Evolutionary conservation across 306 rosid species (phyloP).

Genomic region (Arachis stenosperma): DNA sequence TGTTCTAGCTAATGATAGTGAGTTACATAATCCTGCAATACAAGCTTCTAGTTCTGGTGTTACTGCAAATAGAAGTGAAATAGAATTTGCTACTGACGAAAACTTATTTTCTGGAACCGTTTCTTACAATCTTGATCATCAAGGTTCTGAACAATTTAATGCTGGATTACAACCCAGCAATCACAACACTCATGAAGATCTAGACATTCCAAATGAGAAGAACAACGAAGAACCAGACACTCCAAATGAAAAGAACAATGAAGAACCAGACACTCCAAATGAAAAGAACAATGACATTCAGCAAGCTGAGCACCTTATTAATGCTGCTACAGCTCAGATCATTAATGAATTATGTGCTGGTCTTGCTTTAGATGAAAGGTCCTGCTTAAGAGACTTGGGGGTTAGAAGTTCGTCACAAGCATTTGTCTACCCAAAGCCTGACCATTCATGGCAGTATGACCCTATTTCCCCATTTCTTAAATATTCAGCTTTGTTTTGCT

Average conservation of each 20-base stretch:
- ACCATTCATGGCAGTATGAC: constrained; percentile 46
- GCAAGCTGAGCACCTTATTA: constrained; percentile 6
- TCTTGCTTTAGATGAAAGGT: constrained; percentile 29
- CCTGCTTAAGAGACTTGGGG: constrained; percentile 7
- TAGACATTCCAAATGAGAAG: too few relatives aligned
- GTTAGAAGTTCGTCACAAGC: background rate
- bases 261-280: background rate
- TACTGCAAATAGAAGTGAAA: constrained; percentile 2
- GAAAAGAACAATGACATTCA: constrained; percentile 7
- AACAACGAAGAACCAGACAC: background rate
- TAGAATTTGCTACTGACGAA: constrained; percentile 14
- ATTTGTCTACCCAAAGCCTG: constrained; percentile 20
- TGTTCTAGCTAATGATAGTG: constrained; percentile 1
- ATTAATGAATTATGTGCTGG: background rate
- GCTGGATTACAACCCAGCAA: background rate
- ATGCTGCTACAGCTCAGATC: background rate
- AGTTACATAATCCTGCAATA: constrained; percentile 13
- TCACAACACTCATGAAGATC: constrained; percentile 17
- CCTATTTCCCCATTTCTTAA: constrained; percentile 10
- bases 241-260: too few relatives aligned
- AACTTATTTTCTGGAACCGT: constrained; percentile 20
- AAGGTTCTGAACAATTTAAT: constrained; percentile 3
- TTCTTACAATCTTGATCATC: constrained; percentile 18
- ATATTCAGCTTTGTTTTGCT: constrained; percentile 3
- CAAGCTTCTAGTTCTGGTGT: constrained; percentile 28